Evolutionary conservation across 148 eudicot genomes (phyloP).

Genomic region (Drosera capensis): DNA sequence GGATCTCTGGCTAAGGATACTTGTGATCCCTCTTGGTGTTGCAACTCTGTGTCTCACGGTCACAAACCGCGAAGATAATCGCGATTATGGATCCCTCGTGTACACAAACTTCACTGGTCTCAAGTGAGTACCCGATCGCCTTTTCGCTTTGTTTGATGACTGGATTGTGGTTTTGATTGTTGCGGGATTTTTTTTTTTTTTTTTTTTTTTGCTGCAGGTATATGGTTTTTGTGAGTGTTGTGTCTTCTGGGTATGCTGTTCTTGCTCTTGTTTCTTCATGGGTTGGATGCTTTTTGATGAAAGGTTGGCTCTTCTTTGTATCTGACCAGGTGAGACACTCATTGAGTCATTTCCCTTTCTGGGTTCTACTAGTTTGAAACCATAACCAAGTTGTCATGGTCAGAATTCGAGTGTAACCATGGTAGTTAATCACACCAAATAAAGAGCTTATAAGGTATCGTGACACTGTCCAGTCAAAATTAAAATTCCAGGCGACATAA

Average conservation of each 20-base stretch:
- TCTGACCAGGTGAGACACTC: slow-evolving; percentile 56
- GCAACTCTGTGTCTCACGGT: slow-evolving; percentile 58
- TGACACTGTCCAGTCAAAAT: too few species aligned
- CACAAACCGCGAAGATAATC: slow-evolving; percentile 42
- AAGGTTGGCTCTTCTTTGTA: slow-evolving; percentile 56
- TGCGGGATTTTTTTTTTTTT: neutral
- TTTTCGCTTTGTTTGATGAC: neutral
- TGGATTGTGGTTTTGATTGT: neutral
- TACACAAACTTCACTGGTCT: slow-evolving; percentile 49
- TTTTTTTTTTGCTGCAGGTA: slow-evolving; percentile 28
- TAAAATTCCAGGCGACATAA: too few species aligned
- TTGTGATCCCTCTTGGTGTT: slow-evolving; percentile 49
- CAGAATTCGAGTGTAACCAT: too few species aligned
- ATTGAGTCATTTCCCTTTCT: neutral
- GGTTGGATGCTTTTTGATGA: slow-evolving; percentile 31
- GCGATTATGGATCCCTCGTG: slow-evolving; percentile 42
- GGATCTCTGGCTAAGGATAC: slow-evolving; percentile 50
- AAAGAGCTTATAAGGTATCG: too few species aligned
- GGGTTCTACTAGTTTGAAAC: too few species aligned
- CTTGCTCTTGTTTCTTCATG: slow-evolving; percentile 43
- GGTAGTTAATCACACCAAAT: neutral
- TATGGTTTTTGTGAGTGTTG: slow-evolving; percentile 42
- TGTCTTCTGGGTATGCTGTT: slow-evolving; percentile 63
- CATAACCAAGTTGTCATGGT: too few species aligned
- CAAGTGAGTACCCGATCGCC: slow-evolving; percentile 23